These are phyloP conservation scores for Cercis canadensis DNA, from an alignment of 306 rosid genomes.

Conservation along the genomic window DNA sequence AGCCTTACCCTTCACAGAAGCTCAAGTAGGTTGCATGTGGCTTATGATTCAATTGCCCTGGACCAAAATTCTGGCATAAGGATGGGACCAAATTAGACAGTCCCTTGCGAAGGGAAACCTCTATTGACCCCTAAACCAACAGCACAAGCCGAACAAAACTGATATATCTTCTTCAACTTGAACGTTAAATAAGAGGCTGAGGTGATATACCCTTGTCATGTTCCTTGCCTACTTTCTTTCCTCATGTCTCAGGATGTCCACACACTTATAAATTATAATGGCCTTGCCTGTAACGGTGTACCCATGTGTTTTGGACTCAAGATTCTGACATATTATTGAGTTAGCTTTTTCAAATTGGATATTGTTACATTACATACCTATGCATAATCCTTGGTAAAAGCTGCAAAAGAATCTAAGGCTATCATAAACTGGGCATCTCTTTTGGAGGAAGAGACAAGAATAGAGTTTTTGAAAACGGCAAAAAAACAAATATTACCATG, in stretches of 20 bases:
- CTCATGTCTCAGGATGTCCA: too few relatives aligned
- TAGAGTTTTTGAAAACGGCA: slow-evolving; percentile 19
- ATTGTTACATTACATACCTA: neutral
- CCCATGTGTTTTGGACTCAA: slow-evolving; percentile 18
- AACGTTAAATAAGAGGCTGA: slow-evolving; percentile 26
- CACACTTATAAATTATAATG: too few relatives aligned
- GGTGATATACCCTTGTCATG: slow-evolving; percentile 13
- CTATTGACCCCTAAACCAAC: slow-evolving; percentile 46
- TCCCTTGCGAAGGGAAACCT: slow-evolving; percentile 48
- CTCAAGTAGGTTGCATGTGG: slow-evolving; percentile 20
- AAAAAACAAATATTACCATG: slow-evolving; percentile 8
- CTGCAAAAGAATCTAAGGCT: slow-evolving; percentile 33
- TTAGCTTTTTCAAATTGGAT: slow-evolving; percentile 33
- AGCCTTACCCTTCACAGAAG: too few relatives aligned
- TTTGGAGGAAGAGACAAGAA: slow-evolving; percentile 27
- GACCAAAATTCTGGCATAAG: slow-evolving; percentile 20
- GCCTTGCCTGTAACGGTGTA: too few relatives aligned
- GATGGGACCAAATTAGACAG: slow-evolving; percentile 50
- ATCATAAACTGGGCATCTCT: slow-evolving; percentile 31
- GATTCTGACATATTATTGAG: too few relatives aligned
- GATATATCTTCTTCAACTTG: slow-evolving; percentile 34
- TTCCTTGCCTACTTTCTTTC: neutral
- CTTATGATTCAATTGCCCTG: slow-evolving; percentile 29
- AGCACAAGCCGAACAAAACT: slow-evolving; percentile 47
- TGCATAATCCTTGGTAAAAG: slow-evolving; percentile 20